These are phyloP conservation scores for Botrytis squamosa DNA, from an alignment of 2,329 filamentous ascomycete genomes.

Conservation along the genomic window DNA sequence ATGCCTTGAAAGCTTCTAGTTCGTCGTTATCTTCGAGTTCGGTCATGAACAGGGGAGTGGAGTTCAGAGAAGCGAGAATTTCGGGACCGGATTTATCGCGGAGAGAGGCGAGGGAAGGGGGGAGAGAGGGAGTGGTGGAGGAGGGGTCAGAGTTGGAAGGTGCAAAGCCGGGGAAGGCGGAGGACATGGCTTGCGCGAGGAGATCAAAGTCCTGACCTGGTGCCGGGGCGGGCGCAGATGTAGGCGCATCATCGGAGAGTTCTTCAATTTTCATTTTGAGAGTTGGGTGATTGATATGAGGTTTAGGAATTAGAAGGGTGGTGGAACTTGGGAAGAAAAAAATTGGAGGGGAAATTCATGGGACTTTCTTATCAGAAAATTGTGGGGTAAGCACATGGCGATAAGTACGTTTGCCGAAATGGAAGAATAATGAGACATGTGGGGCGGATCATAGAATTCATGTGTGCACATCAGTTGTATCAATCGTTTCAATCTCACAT, in stretches of 20 bases:
- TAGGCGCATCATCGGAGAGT: slow-evolving; percentile 27
- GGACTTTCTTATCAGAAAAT: slow-evolving; percentile 15
- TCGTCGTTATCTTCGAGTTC: slow-evolving; percentile 81
- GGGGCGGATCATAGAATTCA: neutral
- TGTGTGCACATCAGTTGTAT: neutral
- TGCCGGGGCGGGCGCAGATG: slow-evolving; percentile 17
- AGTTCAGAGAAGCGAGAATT: slow-evolving; percentile 63
- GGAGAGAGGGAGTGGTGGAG: slow-evolving; percentile 43
- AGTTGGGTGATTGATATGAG: neutral
- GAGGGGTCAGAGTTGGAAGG: slow-evolving; percentile 30
- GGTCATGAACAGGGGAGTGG: slow-evolving; percentile 92
- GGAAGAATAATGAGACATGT: neutral
- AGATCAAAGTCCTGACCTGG: slow-evolving; percentile 29
- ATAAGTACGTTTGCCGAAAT: slow-evolving; percentile 16
- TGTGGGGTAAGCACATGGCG: slow-evolving; percentile 14
- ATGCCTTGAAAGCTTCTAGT: slow-evolving; percentile 81
- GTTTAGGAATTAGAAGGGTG: neutral
- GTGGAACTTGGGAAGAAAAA: slow-evolving; percentile 18
- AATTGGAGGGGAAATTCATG: slow-evolving; percentile 21
- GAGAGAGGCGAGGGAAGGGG: slow-evolving; percentile 57
- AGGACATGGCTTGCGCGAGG: slow-evolving; percentile 35
- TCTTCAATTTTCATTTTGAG: slow-evolving; percentile 37
- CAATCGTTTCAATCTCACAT: slow-evolving; percentile 6
- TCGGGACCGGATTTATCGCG: slow-evolving; percentile 58
- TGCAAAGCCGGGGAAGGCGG: slow-evolving; percentile 21